A percentile compares a stretch with the other conserved stretches of the same genome.
phyloP scores from a whole-genome alignment of 176 grass and related monocot genomes.

The Otatea glauca region DNA sequence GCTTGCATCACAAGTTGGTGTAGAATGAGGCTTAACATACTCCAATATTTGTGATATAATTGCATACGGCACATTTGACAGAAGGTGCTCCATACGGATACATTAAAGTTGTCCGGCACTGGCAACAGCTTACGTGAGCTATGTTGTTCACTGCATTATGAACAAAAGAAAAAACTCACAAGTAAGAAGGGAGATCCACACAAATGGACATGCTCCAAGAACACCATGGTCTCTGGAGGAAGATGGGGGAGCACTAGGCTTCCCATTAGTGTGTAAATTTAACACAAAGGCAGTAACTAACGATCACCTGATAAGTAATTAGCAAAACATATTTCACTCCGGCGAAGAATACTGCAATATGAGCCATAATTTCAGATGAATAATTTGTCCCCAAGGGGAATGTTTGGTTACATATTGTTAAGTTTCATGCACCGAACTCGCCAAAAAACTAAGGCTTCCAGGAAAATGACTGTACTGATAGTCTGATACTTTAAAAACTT shows the following conservation, averaged over 20 bases:
- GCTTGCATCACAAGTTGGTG: slow-evolving; percentile 30
- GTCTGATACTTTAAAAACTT: neutral
- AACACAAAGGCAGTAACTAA: neutral
- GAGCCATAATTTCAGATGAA: neutral
- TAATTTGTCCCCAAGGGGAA: neutral
- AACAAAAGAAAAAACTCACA: slow-evolving; percentile 33
- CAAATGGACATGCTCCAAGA: neutral
- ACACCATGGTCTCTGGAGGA: neutral
- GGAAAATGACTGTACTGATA: neutral
- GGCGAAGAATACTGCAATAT: neutral
- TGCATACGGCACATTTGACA: slow-evolving; percentile 87
- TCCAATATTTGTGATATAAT: slow-evolving; percentile 76
- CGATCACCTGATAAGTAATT: neutral
- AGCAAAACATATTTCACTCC: neutral
- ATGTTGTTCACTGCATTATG: slow-evolving; percentile 66
- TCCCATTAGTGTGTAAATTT: neutral
- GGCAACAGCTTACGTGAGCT: slow-evolving; percentile 74
- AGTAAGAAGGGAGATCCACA: slow-evolving; percentile 27
- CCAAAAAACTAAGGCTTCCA: neutral
- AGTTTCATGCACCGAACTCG: neutral
- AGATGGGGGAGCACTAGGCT: neutral
- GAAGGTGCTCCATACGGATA: slow-evolving; percentile 90
- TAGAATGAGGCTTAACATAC: slow-evolving; percentile 43
- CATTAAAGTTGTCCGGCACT: slow-evolving; percentile 78
- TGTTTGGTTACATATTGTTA: neutral